Conservation (phyloP, 148 eudicot species). For the Amaranthus palmeri region DNA sequence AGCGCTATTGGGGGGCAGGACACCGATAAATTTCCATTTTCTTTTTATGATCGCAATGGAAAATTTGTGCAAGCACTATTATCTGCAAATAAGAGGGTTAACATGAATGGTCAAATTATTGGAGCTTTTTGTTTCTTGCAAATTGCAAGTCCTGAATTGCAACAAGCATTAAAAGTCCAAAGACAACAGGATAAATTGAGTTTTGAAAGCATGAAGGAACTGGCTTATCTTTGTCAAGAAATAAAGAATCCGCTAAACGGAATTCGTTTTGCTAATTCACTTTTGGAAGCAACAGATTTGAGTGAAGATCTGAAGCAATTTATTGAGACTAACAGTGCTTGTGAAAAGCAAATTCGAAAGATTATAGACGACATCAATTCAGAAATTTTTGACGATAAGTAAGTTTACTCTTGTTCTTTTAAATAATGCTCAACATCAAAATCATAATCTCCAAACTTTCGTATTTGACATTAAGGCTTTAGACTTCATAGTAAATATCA, state of each 20-base stretch:
- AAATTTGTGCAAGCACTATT: conserved; percentile 74
- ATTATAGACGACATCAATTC: conserved; percentile 62
- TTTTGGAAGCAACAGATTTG: conserved; percentile 62
- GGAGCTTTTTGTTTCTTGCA: conserved; percentile 96
- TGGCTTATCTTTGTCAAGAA: conserved; percentile 81
- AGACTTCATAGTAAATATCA: not conserved
- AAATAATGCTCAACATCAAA: not conserved
- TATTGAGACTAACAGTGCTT: conserved; percentile 71
- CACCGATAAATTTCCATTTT: conserved; percentile 60
- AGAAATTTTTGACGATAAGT: conserved; percentile 79
- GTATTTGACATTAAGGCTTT: not conserved
- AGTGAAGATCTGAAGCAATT: conserved; percentile 82
- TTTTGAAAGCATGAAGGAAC: conserved; percentile 66
- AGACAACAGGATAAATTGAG: conserved; percentile 60
- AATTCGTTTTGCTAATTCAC: conserved; percentile 65
- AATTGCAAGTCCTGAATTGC: conserved; percentile 78
- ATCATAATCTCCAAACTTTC: not conserved
- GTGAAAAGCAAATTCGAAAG: conserved; percentile 82
- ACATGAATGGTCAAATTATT: conserved; percentile 57
- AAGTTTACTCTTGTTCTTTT: conserved; percentile 15
- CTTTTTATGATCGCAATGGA: conserved; percentile 64
- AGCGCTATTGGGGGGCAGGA: conserved; percentile 86
- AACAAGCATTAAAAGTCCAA: conserved; percentile 63
- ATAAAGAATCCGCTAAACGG: conserved; percentile 81
- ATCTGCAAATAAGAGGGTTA: conserved; percentile 80